Evolutionary conservation across 2,329 filamentous ascomycete species (phyloP), one percentile per base, ranked within the genome.

Genomic region (Diaporthe citriasiana): DNA sequence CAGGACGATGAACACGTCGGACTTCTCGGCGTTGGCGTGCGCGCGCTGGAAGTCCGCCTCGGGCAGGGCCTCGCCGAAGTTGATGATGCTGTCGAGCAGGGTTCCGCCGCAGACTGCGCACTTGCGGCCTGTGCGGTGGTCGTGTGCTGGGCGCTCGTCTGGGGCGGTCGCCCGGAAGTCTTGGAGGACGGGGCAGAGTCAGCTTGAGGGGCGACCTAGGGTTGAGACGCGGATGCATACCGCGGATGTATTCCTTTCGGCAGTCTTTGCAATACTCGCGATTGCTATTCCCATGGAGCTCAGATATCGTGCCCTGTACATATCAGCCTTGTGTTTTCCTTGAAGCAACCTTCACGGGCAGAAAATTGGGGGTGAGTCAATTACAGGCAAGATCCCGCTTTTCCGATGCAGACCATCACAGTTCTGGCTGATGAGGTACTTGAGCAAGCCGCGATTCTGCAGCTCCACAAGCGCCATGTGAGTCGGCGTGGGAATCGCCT

Each of bases 281-380:
- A 55, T 87, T 88, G 47, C 82, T 87, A 59, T 88, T 88, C 0
- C 85, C 85, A 40, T 87, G 86, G 0, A 87, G 80, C 71, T 88
- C 85, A 0, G 85, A 86, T 57, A 87, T 85, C 13, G 69, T 82
- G 10, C 83, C 80, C 85, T 86, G 53, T 6, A 8, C 12, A 47
- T 30, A 38, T 30, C 6, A 60, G 55, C 38, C 33, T 12, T 51
- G n/a, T 33, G 19, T 15, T 12, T n/a, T 13, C 10, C 19, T 17
- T 8, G 30, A 13, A 25, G 10, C 9, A 19, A 45, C 22, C n/a
- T 19, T n/a, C 47, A 53, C 4, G 9, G 38, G 22, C 27, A 15
- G n/a, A n/a, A 45, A 27, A 1, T 5, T 2, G 22, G 13, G 17
- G 12, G 51, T 8, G 40, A 13, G 40, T 13, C 1, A 72, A 81